Conservation (phyloP, 306 rosid genomes). For the Fragaria nilgerrensis region DNA sequence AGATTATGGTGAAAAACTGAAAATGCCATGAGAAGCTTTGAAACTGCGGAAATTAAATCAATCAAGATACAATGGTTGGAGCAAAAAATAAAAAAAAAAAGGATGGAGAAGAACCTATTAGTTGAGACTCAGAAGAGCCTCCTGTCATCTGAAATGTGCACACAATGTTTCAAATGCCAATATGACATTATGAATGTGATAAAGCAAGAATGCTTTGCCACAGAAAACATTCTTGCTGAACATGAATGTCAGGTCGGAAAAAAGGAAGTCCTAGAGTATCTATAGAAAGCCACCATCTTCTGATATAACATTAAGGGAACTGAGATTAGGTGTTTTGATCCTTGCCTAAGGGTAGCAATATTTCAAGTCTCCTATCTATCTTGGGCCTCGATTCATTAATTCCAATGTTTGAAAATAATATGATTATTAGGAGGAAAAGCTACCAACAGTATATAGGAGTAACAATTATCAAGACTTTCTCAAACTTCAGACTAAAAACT, state of each 20-base stretch:
- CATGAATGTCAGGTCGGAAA: not conserved
- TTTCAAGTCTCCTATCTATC: not conserved
- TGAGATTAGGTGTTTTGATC: not conserved
- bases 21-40: not conserved
- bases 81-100: not conserved
- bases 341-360: not conserved
- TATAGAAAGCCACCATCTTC: not conserved
- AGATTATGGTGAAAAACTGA: not conserved
- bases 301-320: not conserved
- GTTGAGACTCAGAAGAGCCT: not conserved
- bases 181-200: not conserved
- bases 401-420: not conserved
- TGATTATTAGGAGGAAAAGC: not conserved
- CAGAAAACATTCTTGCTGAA: not conserved
- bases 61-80: not conserved
- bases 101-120: not conserved
- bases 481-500: slow-evolving; percentile 3
- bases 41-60: not conserved
- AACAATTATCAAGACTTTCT: not conserved
- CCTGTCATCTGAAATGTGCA: not conserved
- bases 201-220: not conserved
- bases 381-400: not conserved
- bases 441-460: not conserved
- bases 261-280: not conserved
- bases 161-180: not conserved